Conservation (phyloP, 805 yeast species). For the Metschnikowia bowlesiae region DNA sequence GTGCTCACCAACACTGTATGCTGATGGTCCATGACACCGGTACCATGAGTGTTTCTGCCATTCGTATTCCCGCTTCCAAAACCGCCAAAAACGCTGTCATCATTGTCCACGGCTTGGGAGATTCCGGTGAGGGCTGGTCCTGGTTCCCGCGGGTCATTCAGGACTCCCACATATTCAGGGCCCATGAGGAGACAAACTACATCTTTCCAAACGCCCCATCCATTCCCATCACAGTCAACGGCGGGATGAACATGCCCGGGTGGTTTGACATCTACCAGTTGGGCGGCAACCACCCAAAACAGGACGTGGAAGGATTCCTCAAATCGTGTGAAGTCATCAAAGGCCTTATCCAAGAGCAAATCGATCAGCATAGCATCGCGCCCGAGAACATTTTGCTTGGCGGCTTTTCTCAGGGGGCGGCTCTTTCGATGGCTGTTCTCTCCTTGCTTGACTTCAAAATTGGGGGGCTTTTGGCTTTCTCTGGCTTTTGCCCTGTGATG, state of each 20-base stretch:
- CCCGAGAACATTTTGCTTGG: conserved; percentile 78
- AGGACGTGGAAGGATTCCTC: conserved; percentile 54
- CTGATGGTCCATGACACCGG: too few relatives aligned
- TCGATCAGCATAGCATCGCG: conserved; percentile 46
- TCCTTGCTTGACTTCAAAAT: conserved; percentile 53
- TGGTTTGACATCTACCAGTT: conserved; percentile 80
- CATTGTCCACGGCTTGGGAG: conserved; percentile 88
- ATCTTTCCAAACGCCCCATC: conserved; percentile 90
- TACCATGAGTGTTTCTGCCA: conserved; percentile 20
- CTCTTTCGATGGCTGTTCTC: conserved; percentile 62
- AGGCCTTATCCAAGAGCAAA: conserved; percentile 47
- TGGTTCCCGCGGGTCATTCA: conserved; percentile 67
- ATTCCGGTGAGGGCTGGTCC: conserved; percentile 84
- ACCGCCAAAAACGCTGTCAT: conserved; percentile 54
- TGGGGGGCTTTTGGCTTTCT: conserved; percentile 73
- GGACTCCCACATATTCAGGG: conserved; percentile 38
- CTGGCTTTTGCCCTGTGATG: conserved; percentile 62
- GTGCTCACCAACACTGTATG: neutral
- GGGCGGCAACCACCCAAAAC: conserved; percentile 42
- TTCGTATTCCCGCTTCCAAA: conserved; percentile 25
- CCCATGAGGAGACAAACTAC: conserved; percentile 52
- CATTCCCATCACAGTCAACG: conserved; percentile 62
- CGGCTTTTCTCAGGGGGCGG: conserved; percentile 95
- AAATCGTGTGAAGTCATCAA: conserved; percentile 45
- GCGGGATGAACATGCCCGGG: conserved; percentile 65